phyloP scores from a whole-genome alignment of 2,329 filamentous ascomycete genomes.

The Falciphora oryzae region DNA sequence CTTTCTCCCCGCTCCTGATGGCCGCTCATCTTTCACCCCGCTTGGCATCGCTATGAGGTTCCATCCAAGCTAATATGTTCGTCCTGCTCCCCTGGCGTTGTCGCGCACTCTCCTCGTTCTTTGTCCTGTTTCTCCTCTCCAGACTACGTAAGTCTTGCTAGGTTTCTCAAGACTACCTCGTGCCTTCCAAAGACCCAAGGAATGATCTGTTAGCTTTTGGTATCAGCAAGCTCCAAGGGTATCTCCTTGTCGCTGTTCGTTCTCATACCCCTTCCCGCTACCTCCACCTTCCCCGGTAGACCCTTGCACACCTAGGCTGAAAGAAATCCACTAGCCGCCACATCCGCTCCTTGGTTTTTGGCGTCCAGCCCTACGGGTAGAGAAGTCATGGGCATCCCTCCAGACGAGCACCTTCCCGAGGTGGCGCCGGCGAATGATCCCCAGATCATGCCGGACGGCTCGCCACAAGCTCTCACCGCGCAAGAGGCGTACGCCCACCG shows the following conservation, averaged over 20 bases:
- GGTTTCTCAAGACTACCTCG: too few species aligned
- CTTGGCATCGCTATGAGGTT: background rate
- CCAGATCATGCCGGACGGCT: slow-evolving; percentile 20
- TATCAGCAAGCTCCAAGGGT: background rate
- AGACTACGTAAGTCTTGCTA: too few species aligned
- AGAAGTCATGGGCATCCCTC: slow-evolving; percentile 1
- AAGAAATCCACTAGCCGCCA: background rate
- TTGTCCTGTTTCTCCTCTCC: too few species aligned
- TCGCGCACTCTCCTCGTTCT: too few species aligned
- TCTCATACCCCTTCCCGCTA: background rate
- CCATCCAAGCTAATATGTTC: background rate
- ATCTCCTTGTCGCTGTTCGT: background rate
- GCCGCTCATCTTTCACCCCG: background rate
- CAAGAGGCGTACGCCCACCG: slow-evolving; percentile 11
- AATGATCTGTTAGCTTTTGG: background rate
- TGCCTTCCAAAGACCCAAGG: too few species aligned
- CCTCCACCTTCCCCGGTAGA: slow-evolving; percentile 10
- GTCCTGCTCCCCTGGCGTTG: too few species aligned
- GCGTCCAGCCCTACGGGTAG: background rate
- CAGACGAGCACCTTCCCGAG: slow-evolving; percentile 20
- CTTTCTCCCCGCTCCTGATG: too few species aligned
- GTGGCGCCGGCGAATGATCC: slow-evolving; percentile 16
- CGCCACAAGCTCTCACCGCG: slow-evolving; percentile 15
- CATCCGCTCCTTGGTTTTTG: background rate
- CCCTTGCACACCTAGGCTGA: background rate